Percentiles rank a stretch among this genome's conserved stretches.
These are phyloP conservation scores for Marasmius oreades DNA, from an alignment of 1,284 basidiomycete species.

Conservation along the genomic window DNA sequence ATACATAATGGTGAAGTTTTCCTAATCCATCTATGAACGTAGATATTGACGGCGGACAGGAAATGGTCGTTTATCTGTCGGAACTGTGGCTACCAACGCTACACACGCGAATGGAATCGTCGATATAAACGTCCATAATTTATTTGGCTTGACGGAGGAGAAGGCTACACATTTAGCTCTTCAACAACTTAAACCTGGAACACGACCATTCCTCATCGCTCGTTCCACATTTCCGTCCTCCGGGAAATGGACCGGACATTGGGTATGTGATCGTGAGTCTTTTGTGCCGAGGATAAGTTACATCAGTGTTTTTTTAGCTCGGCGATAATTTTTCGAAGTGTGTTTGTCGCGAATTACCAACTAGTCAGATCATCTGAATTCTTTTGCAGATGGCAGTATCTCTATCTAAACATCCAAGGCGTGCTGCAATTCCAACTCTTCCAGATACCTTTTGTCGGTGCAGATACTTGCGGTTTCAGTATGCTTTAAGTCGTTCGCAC, in stretches of 20 bases:
- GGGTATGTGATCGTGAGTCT: conserved; percentile 31
- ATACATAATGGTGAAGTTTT: conserved; percentile 59
- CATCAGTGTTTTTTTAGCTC: conserved; percentile 34
- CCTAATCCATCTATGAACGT: neutral
- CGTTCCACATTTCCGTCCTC: conserved; percentile 65
- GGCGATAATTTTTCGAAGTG: conserved; percentile 65
- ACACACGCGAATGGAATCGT: conserved; percentile 51
- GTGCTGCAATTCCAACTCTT: conserved; percentile 75
- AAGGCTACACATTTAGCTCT: conserved; percentile 56
- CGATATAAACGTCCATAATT: conserved; percentile 62
- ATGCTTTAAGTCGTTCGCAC: conserved; percentile 19
- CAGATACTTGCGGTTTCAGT: conserved; percentile 70
- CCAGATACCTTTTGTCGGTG: conserved; percentile 75
- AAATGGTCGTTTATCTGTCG: conserved; percentile 42
- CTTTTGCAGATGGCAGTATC: conserved; percentile 48
- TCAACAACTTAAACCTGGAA: conserved; percentile 44
- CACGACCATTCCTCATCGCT: conserved; percentile 64
- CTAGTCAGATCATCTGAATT: neutral
- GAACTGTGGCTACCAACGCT: conserved; percentile 59
- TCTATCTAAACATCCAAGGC: conserved; percentile 59
- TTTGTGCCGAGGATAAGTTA: neutral
- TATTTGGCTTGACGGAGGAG: conserved; percentile 66
- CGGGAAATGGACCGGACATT: conserved; percentile 63
- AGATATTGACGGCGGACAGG: conserved; percentile 32
- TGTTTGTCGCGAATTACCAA: neutral